Evolutionary conservation across 345 rosid genomes (phyloP).

Genomic region (Cardiospermum halicacabum): DNA sequence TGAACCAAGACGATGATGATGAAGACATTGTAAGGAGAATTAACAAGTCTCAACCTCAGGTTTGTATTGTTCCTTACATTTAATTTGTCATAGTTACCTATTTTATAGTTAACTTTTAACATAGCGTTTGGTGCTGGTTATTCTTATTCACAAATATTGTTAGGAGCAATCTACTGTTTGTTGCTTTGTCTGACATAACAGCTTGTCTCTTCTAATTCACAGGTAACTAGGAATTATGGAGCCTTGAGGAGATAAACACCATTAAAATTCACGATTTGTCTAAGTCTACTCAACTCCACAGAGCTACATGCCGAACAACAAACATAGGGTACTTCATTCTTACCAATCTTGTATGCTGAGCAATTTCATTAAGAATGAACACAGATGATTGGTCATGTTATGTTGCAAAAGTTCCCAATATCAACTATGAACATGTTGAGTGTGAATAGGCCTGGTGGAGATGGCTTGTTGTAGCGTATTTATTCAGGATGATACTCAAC

Average conservation of each 20-base stretch:
- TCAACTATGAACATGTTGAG: background rate
- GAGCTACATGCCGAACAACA: background rate
- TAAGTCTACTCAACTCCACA: background rate
- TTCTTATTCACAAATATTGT: too few species aligned
- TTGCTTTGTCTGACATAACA: background rate
- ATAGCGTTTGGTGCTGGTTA: background rate
- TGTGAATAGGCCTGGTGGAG: background rate
- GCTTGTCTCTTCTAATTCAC: conserved; percentile 6
- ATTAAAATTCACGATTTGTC: background rate
- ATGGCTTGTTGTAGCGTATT: background rate
- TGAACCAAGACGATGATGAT: conserved; percentile 60
- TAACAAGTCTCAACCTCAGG: conserved; percentile 68
- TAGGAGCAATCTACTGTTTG: background rate
- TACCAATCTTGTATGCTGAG: background rate
- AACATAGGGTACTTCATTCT: background rate
- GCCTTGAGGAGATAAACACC: conserved; percentile 60
- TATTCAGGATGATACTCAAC: too few species aligned
- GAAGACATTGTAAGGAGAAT: conserved; percentile 44
- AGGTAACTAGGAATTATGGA: conserved; percentile 87
- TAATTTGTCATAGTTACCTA: background rate
- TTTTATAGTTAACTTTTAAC: background rate
- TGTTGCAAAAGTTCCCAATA: background rate
- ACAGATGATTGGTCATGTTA: background rate
- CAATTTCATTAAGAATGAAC: background rate
- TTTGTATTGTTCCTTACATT: conserved; percentile 23